Base-by-base conservation (phyloP, 192 early-diverging fungal genomes). In the Coemansia sp. region DNA sequence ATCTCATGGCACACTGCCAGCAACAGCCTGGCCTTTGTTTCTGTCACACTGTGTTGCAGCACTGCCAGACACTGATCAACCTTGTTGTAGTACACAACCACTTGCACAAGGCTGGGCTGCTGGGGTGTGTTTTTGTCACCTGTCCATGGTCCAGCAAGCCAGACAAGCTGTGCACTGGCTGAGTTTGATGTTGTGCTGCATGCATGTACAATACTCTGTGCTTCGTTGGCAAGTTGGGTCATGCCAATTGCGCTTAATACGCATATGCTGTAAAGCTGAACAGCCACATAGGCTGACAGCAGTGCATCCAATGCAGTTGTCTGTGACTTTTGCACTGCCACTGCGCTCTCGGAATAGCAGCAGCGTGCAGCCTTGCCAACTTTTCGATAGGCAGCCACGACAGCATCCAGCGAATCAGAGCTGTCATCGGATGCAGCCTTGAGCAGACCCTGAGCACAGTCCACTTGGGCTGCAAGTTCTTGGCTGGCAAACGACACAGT, bases 61-160 rank as follows among this genome's bases (percentile, higher is more conserved):
- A 41, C 57, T 11, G 48, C 49, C 57, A 81, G 38, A 39, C 45
- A 52, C 59, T 75, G 67, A 58, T 68, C 60, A 2, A 60, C 59
- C 58, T 64, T 32, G 59, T 81, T 69, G 35, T 72, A 71, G 50
- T 62, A 45, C 15, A 68, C 49, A 11, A 75, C 78, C 17, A 64
- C 41, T 5, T 37, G 67, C 19, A 62, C 58, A 29, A 39, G 59
- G 4, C 41, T 12, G 4, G 41, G 14, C 41, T 15, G 41, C 11
- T 12, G 12, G 32, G 32, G 6, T 32, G 32, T 5, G 0, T 8
- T 32, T 32, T 32, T 32, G 32, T 32, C 32, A 32, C 7, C 6
- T 0, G 0, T 32, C 32, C 6, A 32, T 5, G 32, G 11, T 43
- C 41, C 41, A 5, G 41, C 41, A 43, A 43, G 15, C 12, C 41